Evolutionary conservation across 176 grass and related monocot species (phyloP), one percentile per base, ranked within the genome.

Genomic region (Juncus inflexus): DNA sequence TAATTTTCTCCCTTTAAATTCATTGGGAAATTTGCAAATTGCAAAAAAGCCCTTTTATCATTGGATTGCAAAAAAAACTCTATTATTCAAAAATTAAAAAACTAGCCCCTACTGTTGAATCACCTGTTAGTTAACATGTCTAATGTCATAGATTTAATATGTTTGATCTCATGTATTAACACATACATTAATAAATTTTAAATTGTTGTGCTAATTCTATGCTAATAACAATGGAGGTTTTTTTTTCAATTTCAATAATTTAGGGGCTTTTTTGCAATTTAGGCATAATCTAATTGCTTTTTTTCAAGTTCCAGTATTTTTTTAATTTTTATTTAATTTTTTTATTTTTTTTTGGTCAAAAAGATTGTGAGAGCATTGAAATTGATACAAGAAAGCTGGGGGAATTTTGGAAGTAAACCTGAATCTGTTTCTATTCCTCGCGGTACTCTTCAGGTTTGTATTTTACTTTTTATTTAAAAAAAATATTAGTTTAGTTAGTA

Each of bases 341-440:
- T 55, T n/a, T n/a, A n/a, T n/a, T 74, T 72, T 50, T 28, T 60
- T 60, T 53, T 78, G 38, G 60, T 80, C 79, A 7, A 16, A 80
- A 60, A 99, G 94, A 88, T 99, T 83, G 94, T 99, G 39, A 99
- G 94, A 72, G 83, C 94, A 61, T 74, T 99, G 67, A 62, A 86
- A 70, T 75, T 92, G 61, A 92, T 92, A 90, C 76, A 78, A 73
- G 86, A 80, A 42, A 70, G 80, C 74, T 92, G 94, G 94, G 74
- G 70, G 64, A 66, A 65, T 50, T 99, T 99, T 9, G 85, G 94
- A 83, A 90, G 73, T 80, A 86, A 86, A 55, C 50, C 83, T 51
- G 86, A 99, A 75, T 83, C 85, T 76, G 64, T 86, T 67, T 84
- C 90, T 63, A 90, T 99, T 80, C 89, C 94, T 69, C 94, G 94